phyloP scores from a whole-genome alignment of 768 basidiomycete genomes.

The Lentinula lateritia region DNA sequence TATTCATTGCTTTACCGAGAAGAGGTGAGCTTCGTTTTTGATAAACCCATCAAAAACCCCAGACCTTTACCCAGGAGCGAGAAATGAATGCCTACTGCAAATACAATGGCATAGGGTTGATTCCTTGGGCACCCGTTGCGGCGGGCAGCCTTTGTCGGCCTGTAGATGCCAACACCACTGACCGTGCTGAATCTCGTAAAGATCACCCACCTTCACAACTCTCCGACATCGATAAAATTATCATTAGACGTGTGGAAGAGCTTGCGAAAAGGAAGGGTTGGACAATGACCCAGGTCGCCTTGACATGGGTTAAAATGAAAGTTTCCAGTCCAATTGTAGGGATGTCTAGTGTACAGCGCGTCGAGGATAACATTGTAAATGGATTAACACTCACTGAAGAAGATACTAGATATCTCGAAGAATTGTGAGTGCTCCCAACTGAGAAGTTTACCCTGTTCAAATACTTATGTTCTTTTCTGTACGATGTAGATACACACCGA shows the following conservation, averaged over 20 bases:
- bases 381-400: neutral
- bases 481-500: neutral
- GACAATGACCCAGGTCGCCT: conserved; percentile 20
- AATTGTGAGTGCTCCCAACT: neutral
- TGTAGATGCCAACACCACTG: neutral
- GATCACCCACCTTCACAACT: neutral
- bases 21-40: conserved; percentile 18
- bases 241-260: conserved; percentile 15
- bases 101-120: conserved; percentile 24
- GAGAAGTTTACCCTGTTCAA: too few relatives aligned
- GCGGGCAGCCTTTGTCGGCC: neutral
- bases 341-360: conserved; percentile 4
- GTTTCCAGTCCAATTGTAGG: conserved; percentile 3
- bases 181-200: neutral
- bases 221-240: neutral
- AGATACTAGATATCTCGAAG: conserved; percentile 3
- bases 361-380: conserved; percentile 6
- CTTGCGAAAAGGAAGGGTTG: conserved; percentile 16
- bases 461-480: too few relatives aligned
- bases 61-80: conserved; percentile 21
- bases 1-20: conserved; percentile 44
- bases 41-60: neutral
- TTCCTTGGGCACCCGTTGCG: conserved; percentile 39
- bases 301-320: conserved; percentile 25
- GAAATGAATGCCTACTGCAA: conserved; percentile 27